Conservation (phyloP, 306 rosid species). For the Castanea sativa region DNA sequence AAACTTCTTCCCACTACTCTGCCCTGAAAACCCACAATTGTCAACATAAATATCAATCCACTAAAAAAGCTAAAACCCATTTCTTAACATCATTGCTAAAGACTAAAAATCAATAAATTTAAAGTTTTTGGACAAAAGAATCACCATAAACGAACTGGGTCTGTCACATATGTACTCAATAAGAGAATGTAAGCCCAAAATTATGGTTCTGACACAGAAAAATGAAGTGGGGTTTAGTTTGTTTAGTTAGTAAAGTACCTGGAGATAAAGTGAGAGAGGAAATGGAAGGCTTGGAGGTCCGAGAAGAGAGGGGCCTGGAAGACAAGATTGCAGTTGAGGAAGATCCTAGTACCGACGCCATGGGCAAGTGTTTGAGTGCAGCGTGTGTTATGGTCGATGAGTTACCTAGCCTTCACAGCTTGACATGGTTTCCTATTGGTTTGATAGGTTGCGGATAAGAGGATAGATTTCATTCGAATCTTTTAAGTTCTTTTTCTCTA, state of each 20-base stretch:
- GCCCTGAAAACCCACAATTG: conserved; percentile 49
- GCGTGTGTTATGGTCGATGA: background rate
- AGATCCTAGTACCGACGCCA: conserved; percentile 77
- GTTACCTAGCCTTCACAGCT: conserved; percentile 9
- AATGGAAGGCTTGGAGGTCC: conserved; percentile 42
- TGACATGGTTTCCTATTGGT: conserved; percentile 44
- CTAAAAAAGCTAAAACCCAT: conserved; percentile 10
- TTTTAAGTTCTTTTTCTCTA: background rate
- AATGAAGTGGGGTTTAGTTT: background rate
- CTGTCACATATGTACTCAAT: background rate
- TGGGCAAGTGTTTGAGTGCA: conserved; percentile 4
- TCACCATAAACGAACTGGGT: conserved; percentile 23
- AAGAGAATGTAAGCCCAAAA: background rate
- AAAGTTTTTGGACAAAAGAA: background rate
- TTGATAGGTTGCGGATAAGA: conserved; percentile 51
- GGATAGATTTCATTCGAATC: conserved; percentile 54
- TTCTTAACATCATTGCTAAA: background rate
- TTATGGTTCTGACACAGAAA: background rate
- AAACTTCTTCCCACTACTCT: conserved; percentile 43
- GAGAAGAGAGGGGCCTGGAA: conserved; percentile 46
- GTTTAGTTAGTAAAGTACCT: conserved; percentile 43
- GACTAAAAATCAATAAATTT: background rate
- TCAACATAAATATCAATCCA: conserved; percentile 14
- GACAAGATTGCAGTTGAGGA: conserved; percentile 61
- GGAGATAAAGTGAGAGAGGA: conserved; percentile 43